Base-by-base conservation (phyloP, 139 green algal species). In the Coccomyxa sp. region DNA sequence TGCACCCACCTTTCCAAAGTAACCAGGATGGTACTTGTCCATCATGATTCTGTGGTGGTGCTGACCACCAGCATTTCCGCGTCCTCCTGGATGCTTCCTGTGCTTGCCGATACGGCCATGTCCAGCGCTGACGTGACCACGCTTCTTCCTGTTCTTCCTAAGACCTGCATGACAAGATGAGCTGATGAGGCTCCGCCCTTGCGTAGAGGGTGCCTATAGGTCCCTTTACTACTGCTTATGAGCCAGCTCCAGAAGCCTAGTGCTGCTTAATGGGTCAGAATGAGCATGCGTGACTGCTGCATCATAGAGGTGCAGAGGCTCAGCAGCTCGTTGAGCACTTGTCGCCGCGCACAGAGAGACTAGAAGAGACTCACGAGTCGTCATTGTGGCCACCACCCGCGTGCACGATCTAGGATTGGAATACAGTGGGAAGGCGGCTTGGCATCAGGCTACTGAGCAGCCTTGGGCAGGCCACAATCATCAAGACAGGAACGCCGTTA, bases 71-170 rank as follows among this genome's bases (percentile, higher is more conserved):
- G 97, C 97, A 86, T 99, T 99, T 94, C 97, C 97, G 79, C 95
- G 95, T 83, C 97, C 97, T 77, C 89, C 84, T 69, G 96, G 96
- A 84, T 99, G 97, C 92, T 99, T 99, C 54, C 97, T 88, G 88
- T 99, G 96, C 95, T 99, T 99, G 81, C 97, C 97, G 82, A 99
- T 92, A 81, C 97, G 96, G 74, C 97, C 97, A 84, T 99, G 96
- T 44, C 97, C 97, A n/a, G 93, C 92, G 72, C 82, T 93, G 75
- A 99, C 97, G 88, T 99, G 95, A 24, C 97, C 97, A 70, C 97
- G 90, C 94, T 99, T 98, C 90, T 99, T 99, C 64, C 97, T 88
- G 91, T 98, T 96, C 90, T 98, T 98, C 82, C 89, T 95, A 50
- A 97, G 80, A 39, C 83, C 87, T 91, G 87, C 81, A 83, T 8